Conservation (phyloP, 495 filamentous ascomycete genomes). For the Xylaria scruposa region DNA sequence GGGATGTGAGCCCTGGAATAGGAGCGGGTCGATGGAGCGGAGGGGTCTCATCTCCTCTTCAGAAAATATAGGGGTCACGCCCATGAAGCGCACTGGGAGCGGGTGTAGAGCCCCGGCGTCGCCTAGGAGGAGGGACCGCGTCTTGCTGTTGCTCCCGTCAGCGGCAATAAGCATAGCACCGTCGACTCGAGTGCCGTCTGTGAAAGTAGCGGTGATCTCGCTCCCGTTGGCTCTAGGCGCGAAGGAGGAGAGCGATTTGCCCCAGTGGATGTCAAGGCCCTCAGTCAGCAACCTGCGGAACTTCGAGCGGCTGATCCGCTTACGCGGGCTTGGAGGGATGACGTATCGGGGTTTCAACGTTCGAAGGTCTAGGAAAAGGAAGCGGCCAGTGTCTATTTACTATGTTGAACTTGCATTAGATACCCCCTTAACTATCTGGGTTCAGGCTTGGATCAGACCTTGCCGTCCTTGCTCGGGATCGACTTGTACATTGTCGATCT, state of each 20-base stretch:
- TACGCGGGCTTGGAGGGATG: constrained; percentile 56
- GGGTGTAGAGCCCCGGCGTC: constrained; percentile 45
- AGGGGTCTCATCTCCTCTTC: constrained; percentile 26
- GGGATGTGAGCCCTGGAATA: constrained; percentile 67
- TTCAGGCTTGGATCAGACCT: not conserved
- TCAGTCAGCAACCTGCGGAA: constrained; percentile 55
- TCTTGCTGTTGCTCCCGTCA: constrained; percentile 60
- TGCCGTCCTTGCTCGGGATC: constrained; percentile 4
- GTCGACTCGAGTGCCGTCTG: constrained; percentile 28
- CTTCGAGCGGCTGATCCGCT: constrained; percentile 57
- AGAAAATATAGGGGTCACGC: not conserved
- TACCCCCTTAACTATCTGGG: not conserved
- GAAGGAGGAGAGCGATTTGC: constrained; percentile 1
- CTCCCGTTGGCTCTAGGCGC: not conserved
- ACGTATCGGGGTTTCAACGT: constrained; percentile 34
- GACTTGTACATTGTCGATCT: not conserved
- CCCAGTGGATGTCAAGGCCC: constrained; percentile 51
- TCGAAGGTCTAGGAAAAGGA: not conserved
- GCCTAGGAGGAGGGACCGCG: constrained; percentile 42
- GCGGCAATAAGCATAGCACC: constrained; percentile 62
- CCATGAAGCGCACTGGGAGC: constrained; percentile 35
- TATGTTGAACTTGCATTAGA: not conserved
- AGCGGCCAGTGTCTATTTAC: constrained; percentile 2
- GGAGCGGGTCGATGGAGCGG: constrained; percentile 59
- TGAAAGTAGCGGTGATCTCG: not conserved